Evolutionary conservation across 768 basidiomycete species (phyloP), one percentile per base, ranked within the genome.

Genomic region (Polyporus arcularius): DNA sequence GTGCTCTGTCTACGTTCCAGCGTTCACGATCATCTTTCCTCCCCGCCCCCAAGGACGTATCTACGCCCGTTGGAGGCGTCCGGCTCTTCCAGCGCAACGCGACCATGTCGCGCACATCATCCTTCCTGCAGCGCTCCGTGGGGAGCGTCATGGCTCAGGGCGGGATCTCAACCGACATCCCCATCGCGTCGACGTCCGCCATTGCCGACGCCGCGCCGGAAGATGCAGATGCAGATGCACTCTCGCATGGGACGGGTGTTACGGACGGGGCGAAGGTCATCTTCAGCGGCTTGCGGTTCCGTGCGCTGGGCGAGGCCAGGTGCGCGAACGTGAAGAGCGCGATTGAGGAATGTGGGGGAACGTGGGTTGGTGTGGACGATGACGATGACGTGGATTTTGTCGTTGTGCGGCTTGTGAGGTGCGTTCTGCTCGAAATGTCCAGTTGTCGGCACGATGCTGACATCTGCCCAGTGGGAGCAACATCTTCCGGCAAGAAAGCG

Each of bases 331-430:
- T 93, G 28, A 79, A 82, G 46, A 68, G 67, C 7, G 90, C 89
- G 0, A 78, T 94, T 30, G 82, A 88, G 66, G 74, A 77, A 12
- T 77, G 76, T 57, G 88, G 90, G 0, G 89, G 89, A 1, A 71
- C 65, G 16, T 73, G 85, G 68, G 75, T 80, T 43, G 76, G 30
- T 39, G 65, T 70, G n/a, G 66, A 55, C 8, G 75, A 75, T 14
- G 83, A 81, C n/a, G 69, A 81, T 9, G 77, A 78, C 16, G 82
- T 82, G 0, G 84, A 86, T 71, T 89, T 83, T 62, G 79, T 90
- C 55, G 72, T 93, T 57, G 89, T 92, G 14, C 77, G 92, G 59
- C 74, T 94, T 12, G 84, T 88, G 63, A 91, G 90, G 92, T 92
- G 57, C 10, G 76, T 55, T 15, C 35, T 35, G 15, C 7, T 21